A percentile compares a stretch with the other conserved stretches of the same genome.
phyloP scores from a whole-genome alignment of 768 basidiomycete genomes.

The Lyophyllum atratum region DNA sequence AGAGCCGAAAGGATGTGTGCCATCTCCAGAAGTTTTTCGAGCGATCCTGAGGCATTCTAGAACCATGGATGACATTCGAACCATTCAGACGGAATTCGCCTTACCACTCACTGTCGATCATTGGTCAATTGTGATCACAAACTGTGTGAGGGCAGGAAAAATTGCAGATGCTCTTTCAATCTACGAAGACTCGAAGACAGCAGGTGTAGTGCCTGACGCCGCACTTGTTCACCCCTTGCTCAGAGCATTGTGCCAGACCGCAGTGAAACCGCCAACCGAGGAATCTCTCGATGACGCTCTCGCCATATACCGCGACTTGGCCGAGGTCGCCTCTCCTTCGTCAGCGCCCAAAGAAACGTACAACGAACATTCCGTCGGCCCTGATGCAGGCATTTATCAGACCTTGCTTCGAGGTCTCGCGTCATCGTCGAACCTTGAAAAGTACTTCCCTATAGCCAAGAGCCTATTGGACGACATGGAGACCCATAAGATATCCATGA shows the following conservation, averaged over 20 bases:
- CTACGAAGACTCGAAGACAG: constrained; percentile 46
- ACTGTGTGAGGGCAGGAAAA: constrained; percentile 42
- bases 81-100: constrained; percentile 41
- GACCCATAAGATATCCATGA: constrained; percentile 42
- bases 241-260: constrained; percentile 44
- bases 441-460: constrained; percentile 49
- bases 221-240: constrained; percentile 58
- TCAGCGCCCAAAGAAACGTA: constrained; percentile 15
- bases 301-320: constrained; percentile 50
- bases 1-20: constrained; percentile 30
- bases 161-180: constrained; percentile 44
- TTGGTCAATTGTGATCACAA: constrained; percentile 59
- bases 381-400: constrained; percentile 56
- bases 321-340: constrained; percentile 28
- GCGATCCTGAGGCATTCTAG: constrained; percentile 46
- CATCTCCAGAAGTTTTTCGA: constrained; percentile 32
- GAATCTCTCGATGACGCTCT: constrained; percentile 55
- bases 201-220: constrained; percentile 49
- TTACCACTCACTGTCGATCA: constrained; percentile 42
- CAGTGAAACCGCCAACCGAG: constrained; percentile 37
- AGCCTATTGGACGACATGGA: constrained; percentile 71
- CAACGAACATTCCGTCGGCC: constrained; percentile 40
- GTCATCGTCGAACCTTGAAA: constrained; percentile 42
- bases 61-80: constrained; percentile 40
- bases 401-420: constrained; percentile 51